A percentile compares a stretch with the other conserved stretches of the same genome.
These are phyloP conservation scores for Trichosporon sp. DNA, from an alignment of 1,284 basidiomycete species.

Conservation along the genomic window DNA sequence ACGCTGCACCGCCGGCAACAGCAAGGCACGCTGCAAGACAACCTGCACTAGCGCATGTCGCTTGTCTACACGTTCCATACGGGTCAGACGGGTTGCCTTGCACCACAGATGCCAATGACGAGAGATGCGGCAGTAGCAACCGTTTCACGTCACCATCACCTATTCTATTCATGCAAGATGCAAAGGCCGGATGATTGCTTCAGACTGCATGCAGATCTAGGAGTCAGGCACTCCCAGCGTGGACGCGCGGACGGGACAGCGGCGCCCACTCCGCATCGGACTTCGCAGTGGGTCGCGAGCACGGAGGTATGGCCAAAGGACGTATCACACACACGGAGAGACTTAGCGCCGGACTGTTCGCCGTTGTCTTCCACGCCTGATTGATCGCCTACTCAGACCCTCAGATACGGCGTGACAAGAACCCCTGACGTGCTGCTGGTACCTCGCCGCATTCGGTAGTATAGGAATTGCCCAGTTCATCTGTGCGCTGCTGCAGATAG, in stretches of 20 bases:
- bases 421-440: not conserved
- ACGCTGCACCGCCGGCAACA: conserved; percentile 1
- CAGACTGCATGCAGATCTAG: not conserved
- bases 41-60: not conserved
- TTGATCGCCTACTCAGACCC: not conserved
- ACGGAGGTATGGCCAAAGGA: not conserved
- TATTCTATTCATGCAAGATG: not conserved
- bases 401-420: not conserved
- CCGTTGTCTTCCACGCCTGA: not conserved
- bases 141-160: not conserved
- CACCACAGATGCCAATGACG: not conserved
- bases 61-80: not conserved
- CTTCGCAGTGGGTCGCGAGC: not conserved
- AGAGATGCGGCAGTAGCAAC: not conserved
- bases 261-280: conserved; percentile 4
- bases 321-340: not conserved
- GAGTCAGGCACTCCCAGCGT: not conserved
- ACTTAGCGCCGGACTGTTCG: not conserved
- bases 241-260: not conserved
- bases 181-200: not conserved
- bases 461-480: conserved; percentile 4
- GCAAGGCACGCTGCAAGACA: conserved; percentile 7
- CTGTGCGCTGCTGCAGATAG: not conserved
- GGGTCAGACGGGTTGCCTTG: not conserved
- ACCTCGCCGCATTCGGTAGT: not conserved